Conservation (phyloP, 2,329 filamentous ascomycete species). For the Cladosporium velox region DNA sequence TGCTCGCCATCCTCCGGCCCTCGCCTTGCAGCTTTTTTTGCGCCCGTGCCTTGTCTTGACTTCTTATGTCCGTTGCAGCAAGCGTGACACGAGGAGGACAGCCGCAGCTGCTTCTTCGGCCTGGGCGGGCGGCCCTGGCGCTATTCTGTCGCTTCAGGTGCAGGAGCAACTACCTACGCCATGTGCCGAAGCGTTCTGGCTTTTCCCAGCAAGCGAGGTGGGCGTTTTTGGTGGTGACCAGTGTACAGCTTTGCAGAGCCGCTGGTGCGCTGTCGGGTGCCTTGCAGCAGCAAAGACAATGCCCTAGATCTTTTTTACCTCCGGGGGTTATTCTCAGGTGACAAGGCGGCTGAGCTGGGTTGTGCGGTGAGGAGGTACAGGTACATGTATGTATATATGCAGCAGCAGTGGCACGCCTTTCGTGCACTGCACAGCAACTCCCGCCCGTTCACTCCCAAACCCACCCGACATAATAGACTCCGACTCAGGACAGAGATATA, state of each 20-base stretch:
- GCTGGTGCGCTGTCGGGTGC: background rate
- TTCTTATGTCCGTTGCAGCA: too few species aligned
- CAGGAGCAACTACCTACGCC: background rate
- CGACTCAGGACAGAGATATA: background rate
- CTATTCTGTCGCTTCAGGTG: background rate
- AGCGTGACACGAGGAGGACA: too few species aligned
- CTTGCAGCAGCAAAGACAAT: background rate
- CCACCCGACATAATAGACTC: too few species aligned
- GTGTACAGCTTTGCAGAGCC: background rate
- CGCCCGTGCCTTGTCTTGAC: too few species aligned
- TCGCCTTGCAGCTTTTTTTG: too few species aligned
- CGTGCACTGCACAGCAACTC: background rate
- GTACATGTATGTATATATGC: background rate
- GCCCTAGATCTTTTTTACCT: background rate
- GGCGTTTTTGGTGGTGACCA: background rate
- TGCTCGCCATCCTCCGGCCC: too few species aligned
- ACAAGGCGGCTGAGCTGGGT: background rate
- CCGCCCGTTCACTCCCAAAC: background rate
- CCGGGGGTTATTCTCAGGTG: background rate
- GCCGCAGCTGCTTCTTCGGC: too few species aligned
- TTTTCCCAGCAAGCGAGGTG: background rate
- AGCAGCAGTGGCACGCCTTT: background rate
- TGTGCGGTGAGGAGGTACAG: background rate
- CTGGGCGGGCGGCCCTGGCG: too few species aligned
- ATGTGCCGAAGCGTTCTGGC: background rate